Evolutionary conservation across 441 rosid genomes (phyloP).

Genomic region (Arabidopsis lyrata): DNA sequence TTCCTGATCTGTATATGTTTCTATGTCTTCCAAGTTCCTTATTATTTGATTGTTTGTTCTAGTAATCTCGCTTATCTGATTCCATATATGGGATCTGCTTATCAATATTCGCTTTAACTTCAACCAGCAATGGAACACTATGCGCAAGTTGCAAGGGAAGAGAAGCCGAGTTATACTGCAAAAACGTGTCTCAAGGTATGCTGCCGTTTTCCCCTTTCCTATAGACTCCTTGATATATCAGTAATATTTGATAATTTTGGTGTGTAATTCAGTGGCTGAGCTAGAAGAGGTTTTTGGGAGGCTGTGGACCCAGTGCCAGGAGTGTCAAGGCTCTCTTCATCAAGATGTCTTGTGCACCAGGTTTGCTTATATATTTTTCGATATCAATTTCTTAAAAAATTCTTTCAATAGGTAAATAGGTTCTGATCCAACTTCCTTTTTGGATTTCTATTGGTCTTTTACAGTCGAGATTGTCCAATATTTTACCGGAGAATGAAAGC

Average conservation of each 20-base stretch:
- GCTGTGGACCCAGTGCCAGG: slow-evolving; percentile 98
- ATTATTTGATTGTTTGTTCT: background rate
- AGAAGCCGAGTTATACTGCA: slow-evolving; percentile 92
- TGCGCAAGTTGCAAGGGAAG: slow-evolving; percentile 93
- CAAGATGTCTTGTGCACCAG: slow-evolving; percentile 98
- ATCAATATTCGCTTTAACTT: slow-evolving; percentile 24
- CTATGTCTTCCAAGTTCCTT: background rate
- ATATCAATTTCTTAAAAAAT: too few species aligned
- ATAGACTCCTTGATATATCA: background rate
- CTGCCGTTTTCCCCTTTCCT: background rate
- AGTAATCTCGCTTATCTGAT: slow-evolving; percentile 6
- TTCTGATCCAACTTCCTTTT: slow-evolving; percentile 1
- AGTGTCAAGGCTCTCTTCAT: slow-evolving; percentile 98
- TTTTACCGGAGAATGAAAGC: slow-evolving; percentile 98
- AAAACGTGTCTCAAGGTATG: slow-evolving; percentile 86
- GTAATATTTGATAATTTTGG: background rate
- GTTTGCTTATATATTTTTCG: slow-evolving; percentile 44
- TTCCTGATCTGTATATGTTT: slow-evolving; percentile 5
- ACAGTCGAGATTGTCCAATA: slow-evolving; percentile 98
- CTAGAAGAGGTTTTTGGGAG: slow-evolving; percentile 87
- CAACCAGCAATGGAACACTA: slow-evolving; percentile 59
- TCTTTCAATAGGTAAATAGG: background rate
- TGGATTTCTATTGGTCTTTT: slow-evolving; percentile 15
- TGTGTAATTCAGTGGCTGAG: slow-evolving; percentile 72
- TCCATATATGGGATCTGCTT: slow-evolving; percentile 3